A percentile compares a stretch with the other conserved stretches of the same genome.
Evolutionary conservation across 2,329 filamentous ascomycete genomes (phyloP).

Genomic region (Colletotrichum ledebouriae): DNA sequence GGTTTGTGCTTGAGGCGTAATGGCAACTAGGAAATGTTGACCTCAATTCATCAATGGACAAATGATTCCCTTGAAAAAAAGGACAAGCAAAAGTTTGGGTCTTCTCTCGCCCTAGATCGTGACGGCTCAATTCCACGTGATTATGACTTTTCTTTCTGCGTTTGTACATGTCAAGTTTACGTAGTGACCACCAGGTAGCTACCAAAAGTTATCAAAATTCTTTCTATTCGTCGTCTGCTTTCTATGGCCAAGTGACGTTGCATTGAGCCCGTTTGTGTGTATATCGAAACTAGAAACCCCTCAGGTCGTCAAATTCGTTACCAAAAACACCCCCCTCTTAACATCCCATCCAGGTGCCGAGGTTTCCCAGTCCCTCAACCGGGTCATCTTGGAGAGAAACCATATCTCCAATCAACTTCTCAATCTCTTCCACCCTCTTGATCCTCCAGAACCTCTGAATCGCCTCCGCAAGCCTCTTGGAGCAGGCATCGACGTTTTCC

Average conservation of each 20-base stretch:
- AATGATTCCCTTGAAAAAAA: slow-evolving; percentile 44
- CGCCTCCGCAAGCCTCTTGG: slow-evolving; percentile 75
- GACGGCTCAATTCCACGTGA: slow-evolving; percentile 39
- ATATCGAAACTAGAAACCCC: background rate
- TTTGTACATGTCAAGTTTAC: slow-evolving; percentile 22
- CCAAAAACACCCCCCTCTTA: background rate
- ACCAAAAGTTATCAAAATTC: slow-evolving; percentile 26
- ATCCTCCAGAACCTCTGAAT: slow-evolving; percentile 83
- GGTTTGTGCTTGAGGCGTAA: slow-evolving; percentile 45
- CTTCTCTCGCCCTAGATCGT: slow-evolving; percentile 32
- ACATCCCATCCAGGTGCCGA: slow-evolving; percentile 47
- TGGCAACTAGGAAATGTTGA: slow-evolving; percentile 45
- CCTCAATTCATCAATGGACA: slow-evolving; percentile 45
- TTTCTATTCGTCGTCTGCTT: background rate
- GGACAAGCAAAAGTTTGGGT: slow-evolving; percentile 20
- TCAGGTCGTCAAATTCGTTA: slow-evolving; percentile 17
- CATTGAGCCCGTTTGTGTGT: background rate
- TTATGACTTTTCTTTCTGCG: slow-evolving; percentile 31
- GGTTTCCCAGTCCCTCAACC: slow-evolving; percentile 47
- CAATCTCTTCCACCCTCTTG: slow-evolving; percentile 74
- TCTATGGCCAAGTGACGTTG: background rate
- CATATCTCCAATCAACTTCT: slow-evolving; percentile 66
- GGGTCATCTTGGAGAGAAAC: slow-evolving; percentile 41
- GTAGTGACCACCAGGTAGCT: slow-evolving; percentile 39
- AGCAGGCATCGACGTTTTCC: slow-evolving; percentile 73